Evolutionary conservation across 345 rosid species (phyloP), one percentile per base, ranked within the genome.

Genomic region (Sisymbrium irio): DNA sequence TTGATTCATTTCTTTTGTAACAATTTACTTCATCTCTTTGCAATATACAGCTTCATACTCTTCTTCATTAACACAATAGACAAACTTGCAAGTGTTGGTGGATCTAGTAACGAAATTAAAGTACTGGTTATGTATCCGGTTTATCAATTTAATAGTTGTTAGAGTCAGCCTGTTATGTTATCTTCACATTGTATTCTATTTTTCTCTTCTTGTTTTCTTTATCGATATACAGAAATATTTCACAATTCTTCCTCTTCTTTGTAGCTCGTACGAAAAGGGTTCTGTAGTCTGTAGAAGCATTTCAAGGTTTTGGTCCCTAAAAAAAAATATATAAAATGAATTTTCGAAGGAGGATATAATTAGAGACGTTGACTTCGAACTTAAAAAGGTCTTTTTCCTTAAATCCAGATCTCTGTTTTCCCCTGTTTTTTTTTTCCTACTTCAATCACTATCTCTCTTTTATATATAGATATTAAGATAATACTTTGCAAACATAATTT

Each of bases 381-480:
- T 19, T 5, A 10, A 39, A 45, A 65, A 13, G 19, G n/a, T 39
- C 0, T 19, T 19, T 13, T 60, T 59, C 66, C 13, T 17, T 57
- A 55, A 15, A 73, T 36, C 25, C 30, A 57, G 18, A 30, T 66
- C 51, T 51, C 42, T 18, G 28, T 37, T 61, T 28, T 15, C 35
- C 11, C 25, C 17, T 10, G 63, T 62, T 18, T 33, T 14, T 54
- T 27, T 40, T 10, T 72, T 51, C 14, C 19, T n/a, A 67, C 79
- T 53, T 22, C 63, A 62, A 7, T 75, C 78, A 67, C 78, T 37
- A 66, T 74, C 73, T 60, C 14, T 62, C 50, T 17, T 61, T 42
- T 30, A 8, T 12, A 60, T n/a, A n/a, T n/a, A n/a, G n/a, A n/a
- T n/a, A n/a, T n/a, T n/a, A n/a, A n/a, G n/a, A n/a, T n/a, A n/a